Percentiles rank a stretch among this genome's conserved stretches.
phyloP scores from a whole-genome alignment of 2,329 filamentous ascomycete genomes.

The Microcyclospora tardicrescens region DNA sequence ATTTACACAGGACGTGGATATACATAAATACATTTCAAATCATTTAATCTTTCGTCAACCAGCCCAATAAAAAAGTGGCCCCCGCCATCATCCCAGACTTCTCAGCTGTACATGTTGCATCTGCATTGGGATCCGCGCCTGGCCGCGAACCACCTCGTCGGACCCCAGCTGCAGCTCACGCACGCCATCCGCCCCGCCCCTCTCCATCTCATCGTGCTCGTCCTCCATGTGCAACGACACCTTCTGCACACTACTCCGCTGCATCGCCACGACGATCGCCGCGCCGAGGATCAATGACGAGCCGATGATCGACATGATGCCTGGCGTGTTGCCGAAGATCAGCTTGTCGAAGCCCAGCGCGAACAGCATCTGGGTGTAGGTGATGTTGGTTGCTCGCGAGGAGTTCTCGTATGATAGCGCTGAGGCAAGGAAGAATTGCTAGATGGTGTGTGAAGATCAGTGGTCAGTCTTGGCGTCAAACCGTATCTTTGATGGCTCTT shows the following conservation, averaged over 20 bases:
- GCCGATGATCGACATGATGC: constrained; percentile 45
- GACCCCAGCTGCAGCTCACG: too few species aligned
- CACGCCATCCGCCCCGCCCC: too few species aligned
- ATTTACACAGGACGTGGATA: too few species aligned
- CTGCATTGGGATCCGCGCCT: too few species aligned
- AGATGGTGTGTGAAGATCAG: constrained; percentile 1
- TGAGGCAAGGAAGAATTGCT: constrained; percentile 70
- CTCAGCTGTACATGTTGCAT: too few species aligned
- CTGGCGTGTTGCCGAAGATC: constrained; percentile 48
- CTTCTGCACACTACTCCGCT: constrained; percentile 8
- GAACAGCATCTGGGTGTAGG: constrained; percentile 59
- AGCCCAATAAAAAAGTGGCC: too few species aligned
- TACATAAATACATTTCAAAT: too few species aligned
- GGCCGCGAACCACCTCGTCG: too few species aligned
- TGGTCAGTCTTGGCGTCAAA: neutral
- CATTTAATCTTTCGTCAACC: too few species aligned
- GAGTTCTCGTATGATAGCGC: constrained; percentile 61
- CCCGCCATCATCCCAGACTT: too few species aligned
- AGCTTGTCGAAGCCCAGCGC: constrained; percentile 51
- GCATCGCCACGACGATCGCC: constrained; percentile 51
- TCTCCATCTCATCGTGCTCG: too few species aligned
- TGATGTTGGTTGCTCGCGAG: constrained; percentile 49
- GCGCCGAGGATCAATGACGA: constrained; percentile 52
- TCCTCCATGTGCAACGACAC: too few species aligned
- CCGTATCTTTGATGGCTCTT: neutral